Evolutionary conservation across 2,329 filamentous ascomycete genomes (phyloP), one percentile per base, ranked within the genome.

Genomic region (Sporothrix protearum): DNA sequence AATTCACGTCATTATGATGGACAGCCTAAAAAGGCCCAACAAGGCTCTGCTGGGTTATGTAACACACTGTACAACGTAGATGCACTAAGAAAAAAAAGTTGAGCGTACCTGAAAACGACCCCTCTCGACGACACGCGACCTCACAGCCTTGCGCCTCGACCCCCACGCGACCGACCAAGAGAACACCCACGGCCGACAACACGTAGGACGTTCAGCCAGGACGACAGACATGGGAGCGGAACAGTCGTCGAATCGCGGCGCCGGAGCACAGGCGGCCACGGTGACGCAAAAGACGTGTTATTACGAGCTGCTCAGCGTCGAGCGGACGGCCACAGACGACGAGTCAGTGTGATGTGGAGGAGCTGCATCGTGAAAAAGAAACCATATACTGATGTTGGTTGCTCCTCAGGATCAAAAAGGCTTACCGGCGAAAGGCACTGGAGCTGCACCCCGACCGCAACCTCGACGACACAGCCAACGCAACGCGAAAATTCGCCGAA

Each of bases 401-500:
- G 39, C 12, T 16, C 2, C 3, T 33, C 72, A 95, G 92, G 75
- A 94, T 99, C 78, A 97, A 97, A 78, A 97, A 93, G 78, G 94
- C 94, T 16, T 99, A 99, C 81, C 89, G 93, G 75, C 89, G 84
- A 73, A 97, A 95, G 79, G 96, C 96, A 1, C 88, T 99, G 66
- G 94, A 97, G 80, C 85, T 98, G 10, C 96, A 99, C 79, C 96
- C 96, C 0, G 96, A 99, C 81, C 92, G 94, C 76, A 99, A 99
- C 80, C 91, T 92, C 79, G 91, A 92, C 76, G 91, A 97, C 78
- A 90, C 91, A 73, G 93, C 96, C 16, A 75, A 89, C 74, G 90
- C 95, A 2, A 99, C 96, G 1, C 87, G 85, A 75, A 89, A 90
- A 69, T 99, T 99, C 79, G 94, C 96, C 67, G 94, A 97, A 78